Conservation (phyloP, 805 yeast species). For the Spathaspora hagerdaliae region DNA sequence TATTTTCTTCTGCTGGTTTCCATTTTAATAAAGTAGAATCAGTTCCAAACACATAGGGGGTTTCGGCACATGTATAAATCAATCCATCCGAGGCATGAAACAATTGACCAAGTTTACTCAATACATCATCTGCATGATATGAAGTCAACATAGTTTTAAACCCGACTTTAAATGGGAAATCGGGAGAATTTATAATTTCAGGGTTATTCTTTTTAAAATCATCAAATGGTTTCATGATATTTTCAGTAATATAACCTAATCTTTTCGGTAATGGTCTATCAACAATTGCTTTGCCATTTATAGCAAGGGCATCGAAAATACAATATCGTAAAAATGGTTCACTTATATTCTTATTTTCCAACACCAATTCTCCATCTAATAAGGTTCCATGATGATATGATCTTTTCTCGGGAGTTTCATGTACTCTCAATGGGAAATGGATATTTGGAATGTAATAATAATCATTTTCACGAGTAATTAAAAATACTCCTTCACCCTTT, state of each 20-base stretch:
- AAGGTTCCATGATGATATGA: conserved; percentile 82
- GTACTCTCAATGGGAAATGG: conserved; percentile 66
- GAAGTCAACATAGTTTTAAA: conserved; percentile 87
- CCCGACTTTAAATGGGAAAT: conserved; percentile 80
- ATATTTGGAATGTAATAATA: conserved; percentile 77
- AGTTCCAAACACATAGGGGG: conserved; percentile 86
- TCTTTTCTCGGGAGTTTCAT: conserved; percentile 42
- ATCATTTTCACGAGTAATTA: conserved; percentile 86
- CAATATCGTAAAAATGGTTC: conserved; percentile 59
- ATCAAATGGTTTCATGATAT: conserved; percentile 78
- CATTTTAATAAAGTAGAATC: conserved; percentile 85
- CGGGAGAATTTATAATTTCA: conserved; percentile 56
- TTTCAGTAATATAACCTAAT: conserved; percentile 79
- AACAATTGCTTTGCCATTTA: conserved; percentile 70
- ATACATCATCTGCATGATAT: conserved; percentile 71
- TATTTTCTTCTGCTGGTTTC: conserved; percentile 96
- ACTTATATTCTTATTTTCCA: conserved; percentile 59
- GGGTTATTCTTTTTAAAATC: conserved; percentile 67
- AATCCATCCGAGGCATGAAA: conserved; percentile 93
- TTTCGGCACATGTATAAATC: conserved; percentile 84
- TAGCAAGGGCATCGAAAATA: conserved; percentile 86
- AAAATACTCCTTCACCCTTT: conserved; percentile 82
- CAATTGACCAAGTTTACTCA: conserved; percentile 63
- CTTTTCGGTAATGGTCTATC: conserved; percentile 74
- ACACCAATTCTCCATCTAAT: conserved; percentile 90